Percentiles rank a stretch among this genome's conserved stretches.
phyloP scores from a whole-genome alignment of 768 basidiomycete species.

The Tylopilus sp. region DNA sequence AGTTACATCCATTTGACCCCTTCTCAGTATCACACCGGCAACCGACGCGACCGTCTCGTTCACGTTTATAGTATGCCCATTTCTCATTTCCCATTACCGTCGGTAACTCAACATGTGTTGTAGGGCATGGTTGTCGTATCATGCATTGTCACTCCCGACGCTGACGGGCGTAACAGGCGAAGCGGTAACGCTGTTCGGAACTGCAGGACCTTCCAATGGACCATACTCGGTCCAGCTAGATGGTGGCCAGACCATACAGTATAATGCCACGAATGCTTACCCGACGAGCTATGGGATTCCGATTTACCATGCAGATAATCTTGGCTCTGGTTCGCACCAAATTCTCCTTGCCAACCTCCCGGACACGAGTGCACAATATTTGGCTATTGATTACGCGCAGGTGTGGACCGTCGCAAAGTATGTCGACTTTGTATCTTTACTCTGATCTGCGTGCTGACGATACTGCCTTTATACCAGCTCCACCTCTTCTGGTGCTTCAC shows the following conservation, averaged over 20 bases:
- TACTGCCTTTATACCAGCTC: not conserved
- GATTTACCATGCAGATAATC: constrained; percentile 35
- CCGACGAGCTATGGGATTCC: constrained; percentile 25
- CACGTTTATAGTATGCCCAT: constrained; percentile 37
- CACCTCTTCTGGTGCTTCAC: not conserved
- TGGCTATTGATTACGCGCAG: constrained; percentile 35
- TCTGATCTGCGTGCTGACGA: not conserved
- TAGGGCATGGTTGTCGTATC: constrained; percentile 19
- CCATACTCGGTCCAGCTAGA: constrained; percentile 37
- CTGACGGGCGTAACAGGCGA: constrained; percentile 31
- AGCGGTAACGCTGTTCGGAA: constrained; percentile 44
- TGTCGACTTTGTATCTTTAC: not conserved
- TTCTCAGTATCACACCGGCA: constrained; percentile 32
- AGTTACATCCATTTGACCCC: constrained; percentile 1
- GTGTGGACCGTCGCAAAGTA: constrained; percentile 21
- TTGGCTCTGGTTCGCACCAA: constrained; percentile 38
- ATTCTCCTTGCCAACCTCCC: constrained; percentile 33
- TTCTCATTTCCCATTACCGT: not conserved
- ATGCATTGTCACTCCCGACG: not conserved
- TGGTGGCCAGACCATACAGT: constrained; percentile 16
- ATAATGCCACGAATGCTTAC: constrained; percentile 16
- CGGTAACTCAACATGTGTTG: constrained; percentile 2
- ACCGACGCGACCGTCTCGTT: constrained; percentile 33
- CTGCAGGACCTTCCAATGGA: constrained; percentile 35
- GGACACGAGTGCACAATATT: constrained; percentile 15